phyloP scores from a whole-genome alignment of 2,329 filamentous ascomycete genomes.

The Nothophoma quercina region DNA sequence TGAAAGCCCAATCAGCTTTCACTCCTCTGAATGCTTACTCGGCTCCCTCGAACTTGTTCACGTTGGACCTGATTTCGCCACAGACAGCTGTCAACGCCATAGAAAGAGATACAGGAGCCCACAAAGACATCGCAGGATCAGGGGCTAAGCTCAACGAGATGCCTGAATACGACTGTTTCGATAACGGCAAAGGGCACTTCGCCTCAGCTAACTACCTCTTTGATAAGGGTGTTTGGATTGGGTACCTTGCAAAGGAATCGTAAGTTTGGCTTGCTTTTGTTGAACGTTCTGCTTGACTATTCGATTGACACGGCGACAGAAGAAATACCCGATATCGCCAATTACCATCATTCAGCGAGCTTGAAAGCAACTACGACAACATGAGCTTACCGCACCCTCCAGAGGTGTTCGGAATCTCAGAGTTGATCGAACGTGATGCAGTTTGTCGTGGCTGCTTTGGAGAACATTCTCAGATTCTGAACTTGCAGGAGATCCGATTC shows the following conservation, averaged over 20 bases:
- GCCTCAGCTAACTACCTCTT: slow-evolving; percentile 23
- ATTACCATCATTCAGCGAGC: slow-evolving; percentile 1
- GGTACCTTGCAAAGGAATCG: slow-evolving; percentile 25
- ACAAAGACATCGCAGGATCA: neutral
- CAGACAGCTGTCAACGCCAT: neutral
- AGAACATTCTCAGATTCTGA: slow-evolving; percentile 16
- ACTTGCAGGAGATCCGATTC: slow-evolving; percentile 25
- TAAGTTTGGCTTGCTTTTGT: neutral
- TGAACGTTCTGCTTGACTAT: neutral
- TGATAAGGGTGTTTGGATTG: slow-evolving; percentile 30
- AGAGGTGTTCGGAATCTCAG: neutral
- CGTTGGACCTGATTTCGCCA: neutral
- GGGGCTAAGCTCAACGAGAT: neutral
- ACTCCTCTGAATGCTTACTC: neutral
- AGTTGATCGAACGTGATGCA: slow-evolving; percentile 19
- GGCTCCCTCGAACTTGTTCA: neutral
- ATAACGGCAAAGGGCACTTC: slow-evolving; percentile 21
- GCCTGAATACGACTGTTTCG: slow-evolving; percentile 27
- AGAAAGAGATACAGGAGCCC: neutral
- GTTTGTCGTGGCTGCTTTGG: slow-evolving; percentile 30
- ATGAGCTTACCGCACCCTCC: neutral
- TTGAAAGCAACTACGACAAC: slow-evolving; percentile 1
- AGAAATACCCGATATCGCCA: neutral
- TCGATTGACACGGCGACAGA: neutral
- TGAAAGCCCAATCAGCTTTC: neutral